phyloP scores from a whole-genome alignment of 371 early-diverging fungal genomes.

The Mucor indicus region DNA sequence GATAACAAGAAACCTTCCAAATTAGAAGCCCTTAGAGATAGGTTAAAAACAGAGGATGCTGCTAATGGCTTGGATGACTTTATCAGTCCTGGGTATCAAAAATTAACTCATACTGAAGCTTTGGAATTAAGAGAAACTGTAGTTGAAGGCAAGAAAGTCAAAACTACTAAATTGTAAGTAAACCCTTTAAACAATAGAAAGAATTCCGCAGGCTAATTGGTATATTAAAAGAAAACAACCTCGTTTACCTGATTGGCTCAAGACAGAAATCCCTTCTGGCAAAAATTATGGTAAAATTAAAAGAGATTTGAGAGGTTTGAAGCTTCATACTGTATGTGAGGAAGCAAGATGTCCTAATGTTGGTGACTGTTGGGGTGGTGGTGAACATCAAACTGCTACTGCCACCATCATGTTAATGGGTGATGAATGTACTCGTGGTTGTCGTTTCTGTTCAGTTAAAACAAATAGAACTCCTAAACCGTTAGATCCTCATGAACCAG shows the following conservation, averaged over 20 bases:
- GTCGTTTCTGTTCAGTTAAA: slow-evolving; percentile 98
- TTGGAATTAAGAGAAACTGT: slow-evolving; percentile 62
- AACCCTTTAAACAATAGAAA: neutral
- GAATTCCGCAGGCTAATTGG: neutral
- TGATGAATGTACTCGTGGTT: slow-evolving; percentile 97
- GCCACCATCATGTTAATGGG: slow-evolving; percentile 99
- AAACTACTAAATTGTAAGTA: slow-evolving; percentile 45
- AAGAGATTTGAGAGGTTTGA: slow-evolving; percentile 86
- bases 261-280: slow-evolving; percentile 90
- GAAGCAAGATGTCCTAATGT: slow-evolving; percentile 98
- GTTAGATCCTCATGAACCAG: slow-evolving; percentile 92
- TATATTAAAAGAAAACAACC: slow-evolving; percentile 45
- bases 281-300: slow-evolving; percentile 80
- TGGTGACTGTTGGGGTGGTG: slow-evolving; percentile 96
- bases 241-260: slow-evolving; percentile 92
- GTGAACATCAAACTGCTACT: slow-evolving; percentile 93
- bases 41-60: slow-evolving; percentile 11
- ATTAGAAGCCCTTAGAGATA: slow-evolving; percentile 16
- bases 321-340: slow-evolving; percentile 92
- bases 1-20: slow-evolving; percentile 10
- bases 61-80: slow-evolving; percentile 63
- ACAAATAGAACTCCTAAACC: slow-evolving; percentile 88
- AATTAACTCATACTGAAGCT: slow-evolving; percentile 62
- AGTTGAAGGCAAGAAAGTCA: slow-evolving; percentile 41
- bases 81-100: slow-evolving; percentile 48